These are phyloP conservation scores for Paxillus ammoniavirescens DNA, from an alignment of 768 basidiomycete genomes.

Conservation along the genomic window DNA sequence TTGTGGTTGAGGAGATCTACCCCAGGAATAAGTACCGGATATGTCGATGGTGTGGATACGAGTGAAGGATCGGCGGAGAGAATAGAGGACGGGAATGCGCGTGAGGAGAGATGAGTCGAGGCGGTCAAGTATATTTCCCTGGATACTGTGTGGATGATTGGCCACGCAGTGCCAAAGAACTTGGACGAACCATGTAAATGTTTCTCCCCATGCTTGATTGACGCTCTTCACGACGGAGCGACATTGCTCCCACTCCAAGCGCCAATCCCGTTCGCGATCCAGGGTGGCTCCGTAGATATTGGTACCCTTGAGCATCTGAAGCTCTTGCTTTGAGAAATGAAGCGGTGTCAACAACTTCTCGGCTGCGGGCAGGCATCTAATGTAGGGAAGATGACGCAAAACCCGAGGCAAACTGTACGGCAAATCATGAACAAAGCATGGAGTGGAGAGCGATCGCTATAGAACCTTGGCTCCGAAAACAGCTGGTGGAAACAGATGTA, in stretches of 20 bases:
- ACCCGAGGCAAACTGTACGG: constrained; percentile 7
- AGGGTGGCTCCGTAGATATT: constrained; percentile 77
- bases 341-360: constrained; percentile 67
- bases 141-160: constrained; percentile 24
- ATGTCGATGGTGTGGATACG: constrained; percentile 46
- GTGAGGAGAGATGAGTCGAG: constrained; percentile 78
- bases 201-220: constrained; percentile 42
- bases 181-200: constrained; percentile 66
- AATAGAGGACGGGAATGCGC: constrained; percentile 87
- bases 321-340: constrained; percentile 64
- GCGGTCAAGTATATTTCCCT: constrained; percentile 76
- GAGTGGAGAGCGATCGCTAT: not conserved
- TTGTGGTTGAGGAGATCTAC: constrained; percentile 86
- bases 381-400: constrained; percentile 55
- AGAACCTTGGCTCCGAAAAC: constrained; percentile 39
- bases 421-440: constrained; percentile 2
- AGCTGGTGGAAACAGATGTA: constrained; percentile 71
- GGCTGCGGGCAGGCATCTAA: constrained; percentile 60
- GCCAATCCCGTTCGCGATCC: constrained; percentile 64
- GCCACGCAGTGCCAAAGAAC: not conserved
- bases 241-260: constrained; percentile 60
- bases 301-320: constrained; percentile 67
- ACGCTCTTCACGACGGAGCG: constrained; percentile 35
- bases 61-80: constrained; percentile 58
- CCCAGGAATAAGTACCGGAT: constrained; percentile 84